Evolutionary conservation across 1,139 yeast genomes (phyloP), one percentile per base, ranked within the genome.

Genomic region (Lodderomyces metapsilosis): DNA sequence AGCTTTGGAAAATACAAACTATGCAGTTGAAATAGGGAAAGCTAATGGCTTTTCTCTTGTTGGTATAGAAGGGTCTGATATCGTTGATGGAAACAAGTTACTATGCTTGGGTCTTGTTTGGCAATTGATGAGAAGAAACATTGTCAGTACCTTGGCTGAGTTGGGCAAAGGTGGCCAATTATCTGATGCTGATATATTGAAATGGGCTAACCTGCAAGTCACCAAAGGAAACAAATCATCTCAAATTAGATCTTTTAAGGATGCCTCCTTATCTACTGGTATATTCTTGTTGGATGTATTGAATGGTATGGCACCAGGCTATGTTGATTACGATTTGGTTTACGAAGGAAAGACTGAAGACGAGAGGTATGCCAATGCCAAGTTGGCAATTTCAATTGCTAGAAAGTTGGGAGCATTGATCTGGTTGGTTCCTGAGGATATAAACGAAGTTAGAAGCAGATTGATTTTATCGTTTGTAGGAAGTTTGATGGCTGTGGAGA

Each of bases 401-500:
- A 86, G 99, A 77, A 92, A 94, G 66, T 71, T 92, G 53, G 99
- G 99, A 45, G 98, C 97, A 35, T 80, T 94, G 62, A 92, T 92
- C 56, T 92, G 98, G 97, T 76, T 92, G 56, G 96, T 92, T 22
- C 99, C 99, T n/a, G 99, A 92, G 66, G 99, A 92, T 71, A 92
- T 92, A 57, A 88, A 84, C 55, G 98, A 91, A 68, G 97, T 94
- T 34, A 85, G 98, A 68, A 76, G 95, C 39, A 82, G 98, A 64
- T 82, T 92, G 69, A 86, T 92, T 43, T 78, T 91, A 61, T 89
- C 98, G 1, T 92, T 92, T 62, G 88, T 92, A 46, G 98, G 97
- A 44, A 87, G 96, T 46, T 80, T 92, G 65, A 92, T 92, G 98
- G 66, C 68, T 24, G 67, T 71, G 41, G 62, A 58, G 40, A 57